Conservation (phyloP, 495 filamentous ascomycete genomes). For the Opeltia flavorubescens region DNA sequence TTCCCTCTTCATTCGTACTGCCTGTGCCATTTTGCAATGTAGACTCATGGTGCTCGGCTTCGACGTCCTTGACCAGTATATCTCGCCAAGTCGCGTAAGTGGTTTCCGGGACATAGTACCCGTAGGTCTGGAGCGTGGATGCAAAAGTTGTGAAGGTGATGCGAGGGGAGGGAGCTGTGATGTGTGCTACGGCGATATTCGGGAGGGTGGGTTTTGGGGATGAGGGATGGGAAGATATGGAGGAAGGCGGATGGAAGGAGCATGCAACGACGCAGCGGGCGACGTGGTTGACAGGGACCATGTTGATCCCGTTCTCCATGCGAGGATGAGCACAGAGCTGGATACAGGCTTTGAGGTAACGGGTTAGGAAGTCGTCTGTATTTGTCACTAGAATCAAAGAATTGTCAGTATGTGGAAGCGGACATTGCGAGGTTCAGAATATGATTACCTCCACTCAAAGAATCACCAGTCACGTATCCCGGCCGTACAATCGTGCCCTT, state of each 20-base stretch:
- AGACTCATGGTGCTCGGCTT: slow-evolving; percentile 48
- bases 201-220: slow-evolving; percentile 17
- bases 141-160: slow-evolving; percentile 70
- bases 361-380: slow-evolving; percentile 86
- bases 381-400: slow-evolving; percentile 36
- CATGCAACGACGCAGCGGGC: slow-evolving; percentile 62
- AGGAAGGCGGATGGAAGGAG: slow-evolving; percentile 51
- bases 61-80: slow-evolving; percentile 49
- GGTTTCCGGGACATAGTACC: slow-evolving; percentile 42
- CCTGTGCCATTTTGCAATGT: too few relatives aligned
- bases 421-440: background rate
- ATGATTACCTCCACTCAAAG: slow-evolving; percentile 40
- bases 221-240: background rate
- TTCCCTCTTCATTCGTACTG: slow-evolving; percentile 19
- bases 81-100: slow-evolving; percentile 42
- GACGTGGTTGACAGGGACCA: slow-evolving; percentile 79
- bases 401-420: background rate
- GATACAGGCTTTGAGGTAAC: slow-evolving; percentile 78
- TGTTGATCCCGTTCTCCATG: slow-evolving; percentile 81
- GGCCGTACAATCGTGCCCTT: slow-evolving; percentile 64
- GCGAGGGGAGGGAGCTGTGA: slow-evolving; percentile 70
- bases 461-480: slow-evolving; percentile 75
- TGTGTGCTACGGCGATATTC: slow-evolving; percentile 41
- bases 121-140: slow-evolving; percentile 54
- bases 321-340: slow-evolving; percentile 59